Base-by-base conservation (phyloP, 2,329 filamentous ascomycete genomes). In the Colletotrichum sp. region DNA sequence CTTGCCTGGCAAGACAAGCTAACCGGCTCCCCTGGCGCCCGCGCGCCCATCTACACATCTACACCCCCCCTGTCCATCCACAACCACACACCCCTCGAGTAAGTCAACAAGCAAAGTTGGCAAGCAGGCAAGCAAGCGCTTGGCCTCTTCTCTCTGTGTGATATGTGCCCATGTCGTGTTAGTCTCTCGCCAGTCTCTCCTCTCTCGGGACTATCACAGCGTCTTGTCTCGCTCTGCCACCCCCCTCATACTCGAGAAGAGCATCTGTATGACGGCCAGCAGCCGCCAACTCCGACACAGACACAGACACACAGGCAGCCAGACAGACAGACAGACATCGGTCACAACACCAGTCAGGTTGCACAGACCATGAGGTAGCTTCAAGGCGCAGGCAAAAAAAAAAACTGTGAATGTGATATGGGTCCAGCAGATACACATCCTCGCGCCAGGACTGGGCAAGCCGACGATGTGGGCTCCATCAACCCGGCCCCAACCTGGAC, bases 381-480 rank as follows among this genome's bases (percentile, higher is more conserved):
- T 48, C 7, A 14, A 21, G 34, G 48, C 43, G 43, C 26, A 21
- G 21, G 48, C 30, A 4, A 7, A 28, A 16, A 43, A 13, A 36
- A 52, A 24, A 61, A 34, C 28, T 24, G 71, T 66, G 21, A 71
- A 66, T 55, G 61, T 32, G 62, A 58, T 67, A 62, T 48, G 73
- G 69, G 61, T 48, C 67, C 67, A 66, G 36, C 30, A 38, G 56
- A 69, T 48, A 62, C 64, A 63, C 52, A 55, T 74, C 58, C 66
- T 70, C 59, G 72, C 63, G 69, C 62, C 73, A 34, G 59, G 62
- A 72, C 69, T 75, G 62, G 62, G 24, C 52, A 43, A 38, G 69
- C 62, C 56, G 73, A 58, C 55, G 66, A 75, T 67, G 73, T 75
- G 62, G 73, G 55, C 13, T 75, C 72, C 72, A 43, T 71, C 52